Percentiles rank a stretch among this genome's conserved stretches.
phyloP scores from a whole-genome alignment of 495 filamentous ascomycete genomes.

The Podospora conica region DNA sequence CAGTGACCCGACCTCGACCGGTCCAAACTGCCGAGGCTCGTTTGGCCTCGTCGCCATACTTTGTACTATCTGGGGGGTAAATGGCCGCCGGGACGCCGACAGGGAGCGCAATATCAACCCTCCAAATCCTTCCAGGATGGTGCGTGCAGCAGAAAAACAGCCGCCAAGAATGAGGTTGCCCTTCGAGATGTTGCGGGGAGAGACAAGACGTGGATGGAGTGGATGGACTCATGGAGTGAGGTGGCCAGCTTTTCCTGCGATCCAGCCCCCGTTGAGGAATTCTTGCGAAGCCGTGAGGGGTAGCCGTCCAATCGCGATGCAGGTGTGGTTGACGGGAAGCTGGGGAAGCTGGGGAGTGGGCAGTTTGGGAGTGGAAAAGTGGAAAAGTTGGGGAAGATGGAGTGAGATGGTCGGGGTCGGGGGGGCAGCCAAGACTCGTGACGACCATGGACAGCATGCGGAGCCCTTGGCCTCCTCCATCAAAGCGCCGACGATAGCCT shows the following conservation, averaged over 20 bases:
- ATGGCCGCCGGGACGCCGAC: neutral
- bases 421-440: neutral
- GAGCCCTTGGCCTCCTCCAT: neutral
- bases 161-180: neutral
- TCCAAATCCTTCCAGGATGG: neutral
- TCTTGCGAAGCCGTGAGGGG: constrained; percentile 4
- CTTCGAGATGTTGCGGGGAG: neutral
- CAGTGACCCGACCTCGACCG: no score
- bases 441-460: neutral
- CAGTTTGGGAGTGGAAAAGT: neutral
- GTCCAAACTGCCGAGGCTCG: neutral
- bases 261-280: constrained; percentile 5
- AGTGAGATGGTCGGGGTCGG: no score
- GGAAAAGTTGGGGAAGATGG: neutral
- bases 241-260: neutral
- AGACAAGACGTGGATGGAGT: neutral
- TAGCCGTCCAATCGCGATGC: neutral
- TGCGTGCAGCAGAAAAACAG: neutral
- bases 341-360: neutral
- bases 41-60: neutral
- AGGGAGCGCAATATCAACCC: neutral
- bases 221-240: no score
- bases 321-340: neutral
- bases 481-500: neutral
- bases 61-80: no score